Evolutionary conservation across 768 basidiomycete species (phyloP).

Genomic region (Floccularia luteovirens): DNA sequence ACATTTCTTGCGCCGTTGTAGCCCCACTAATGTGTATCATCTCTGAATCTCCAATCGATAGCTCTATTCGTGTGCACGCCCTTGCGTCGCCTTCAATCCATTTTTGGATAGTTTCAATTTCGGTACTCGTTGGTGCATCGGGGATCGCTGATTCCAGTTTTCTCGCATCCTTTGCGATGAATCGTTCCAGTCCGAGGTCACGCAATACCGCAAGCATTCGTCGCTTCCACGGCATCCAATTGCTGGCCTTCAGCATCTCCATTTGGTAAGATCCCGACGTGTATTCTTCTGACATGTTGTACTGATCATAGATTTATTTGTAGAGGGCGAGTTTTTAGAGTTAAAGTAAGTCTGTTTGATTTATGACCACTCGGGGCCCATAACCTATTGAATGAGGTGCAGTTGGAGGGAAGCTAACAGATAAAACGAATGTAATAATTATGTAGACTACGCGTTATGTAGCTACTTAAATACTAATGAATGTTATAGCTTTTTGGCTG

Average conservation of each 20-base stretch:
- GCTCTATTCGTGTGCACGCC: constrained; percentile 13
- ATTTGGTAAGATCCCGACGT: constrained; percentile 11
- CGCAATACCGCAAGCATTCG: constrained; percentile 17
- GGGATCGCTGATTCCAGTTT: constrained; percentile 12
- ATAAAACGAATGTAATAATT: too few species aligned
- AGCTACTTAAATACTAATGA: too few species aligned
- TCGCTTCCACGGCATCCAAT: constrained; percentile 20
- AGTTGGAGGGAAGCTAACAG: too few species aligned
- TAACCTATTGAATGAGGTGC: too few species aligned
- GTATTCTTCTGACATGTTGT: constrained; percentile 9
- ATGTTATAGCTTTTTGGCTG: too few species aligned
- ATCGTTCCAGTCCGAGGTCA: constrained; percentile 17
- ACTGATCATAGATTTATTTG: too few species aligned
- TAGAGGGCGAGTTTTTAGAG: too few species aligned
- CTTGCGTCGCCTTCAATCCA: constrained; percentile 14
- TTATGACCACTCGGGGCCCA: too few species aligned
- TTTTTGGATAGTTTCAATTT: too few species aligned
- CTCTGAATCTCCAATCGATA: constrained; percentile 14
- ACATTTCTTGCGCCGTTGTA: constrained; percentile 14
- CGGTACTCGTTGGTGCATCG: too few species aligned
- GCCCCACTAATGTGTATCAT: constrained; percentile 19
- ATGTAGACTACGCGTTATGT: too few species aligned
- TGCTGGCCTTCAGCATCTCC: constrained; percentile 16
- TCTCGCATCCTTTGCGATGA: constrained; percentile 11
- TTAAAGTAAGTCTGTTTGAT: too few species aligned